Evolutionary conservation across 768 basidiomycete species (phyloP).

Genomic region (Coprinellus aureogranulatus): DNA sequence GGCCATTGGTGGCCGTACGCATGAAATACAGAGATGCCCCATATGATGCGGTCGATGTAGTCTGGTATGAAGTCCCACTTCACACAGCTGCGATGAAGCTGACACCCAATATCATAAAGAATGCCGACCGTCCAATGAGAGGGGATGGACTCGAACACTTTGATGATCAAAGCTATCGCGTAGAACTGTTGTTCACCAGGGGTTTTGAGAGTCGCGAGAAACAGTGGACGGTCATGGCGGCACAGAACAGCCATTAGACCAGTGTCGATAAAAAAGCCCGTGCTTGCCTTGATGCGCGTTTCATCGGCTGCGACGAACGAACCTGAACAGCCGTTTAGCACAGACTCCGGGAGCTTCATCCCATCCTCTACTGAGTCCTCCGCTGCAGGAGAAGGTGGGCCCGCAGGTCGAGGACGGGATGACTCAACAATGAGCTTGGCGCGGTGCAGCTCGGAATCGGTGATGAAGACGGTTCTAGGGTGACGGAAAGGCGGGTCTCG

Average conservation of each 20-base stretch:
- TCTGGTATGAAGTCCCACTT: constrained; percentile 19
- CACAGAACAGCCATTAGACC: constrained; percentile 37
- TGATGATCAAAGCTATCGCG: constrained; percentile 27
- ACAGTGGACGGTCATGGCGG: constrained; percentile 31
- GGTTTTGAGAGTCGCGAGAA: constrained; percentile 35
- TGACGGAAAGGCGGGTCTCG: neutral
- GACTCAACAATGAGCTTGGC: neutral
- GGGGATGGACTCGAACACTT: constrained; percentile 25
- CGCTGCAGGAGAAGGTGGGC: neutral
- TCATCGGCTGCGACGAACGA: constrained; percentile 22
- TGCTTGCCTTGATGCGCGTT: constrained; percentile 13
- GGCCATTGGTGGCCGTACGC: constrained; percentile 35
- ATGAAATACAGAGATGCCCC: constrained; percentile 37
- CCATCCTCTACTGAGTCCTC: constrained; percentile 6
- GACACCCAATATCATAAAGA: constrained; percentile 36
- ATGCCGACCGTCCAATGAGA: constrained; percentile 20
- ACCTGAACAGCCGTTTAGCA: constrained; percentile 14
- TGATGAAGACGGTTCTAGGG: neutral
- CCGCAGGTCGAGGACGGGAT: neutral
- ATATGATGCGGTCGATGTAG: constrained; percentile 16
- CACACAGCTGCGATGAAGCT: constrained; percentile 26
- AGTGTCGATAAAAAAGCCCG: constrained; percentile 32
- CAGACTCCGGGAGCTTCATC: constrained; percentile 12
- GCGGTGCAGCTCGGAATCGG: neutral
- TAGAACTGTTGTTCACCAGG: constrained; percentile 23